Conservation (phyloP, 345 rosid species). For the Aquilaria sinensis region DNA sequence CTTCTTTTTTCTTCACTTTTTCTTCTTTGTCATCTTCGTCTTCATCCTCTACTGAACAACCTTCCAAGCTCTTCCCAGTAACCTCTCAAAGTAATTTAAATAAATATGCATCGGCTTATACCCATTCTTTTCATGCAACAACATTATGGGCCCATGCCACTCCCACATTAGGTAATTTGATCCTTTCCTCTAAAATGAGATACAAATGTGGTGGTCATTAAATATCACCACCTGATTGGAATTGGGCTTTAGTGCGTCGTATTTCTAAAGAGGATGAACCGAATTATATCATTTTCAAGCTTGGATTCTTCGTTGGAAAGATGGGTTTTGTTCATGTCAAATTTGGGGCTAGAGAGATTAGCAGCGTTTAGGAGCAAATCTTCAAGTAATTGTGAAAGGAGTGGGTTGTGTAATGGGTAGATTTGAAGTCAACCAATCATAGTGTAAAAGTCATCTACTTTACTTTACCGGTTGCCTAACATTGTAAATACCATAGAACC, state of each 20-base stretch:
- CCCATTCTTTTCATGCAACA: conserved; percentile 79
- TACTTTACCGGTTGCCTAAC: too few relatives aligned
- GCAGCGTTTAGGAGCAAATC: conserved; percentile 62
- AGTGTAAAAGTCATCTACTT: conserved; percentile 10
- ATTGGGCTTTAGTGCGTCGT: conserved; percentile 72
- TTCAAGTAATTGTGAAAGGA: conserved; percentile 63
- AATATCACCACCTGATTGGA: conserved; percentile 79
- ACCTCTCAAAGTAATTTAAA: conserved; percentile 84
- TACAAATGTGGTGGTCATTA: conserved; percentile 80
- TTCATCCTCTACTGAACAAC: conserved; percentile 19
- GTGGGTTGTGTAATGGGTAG: conserved; percentile 42
- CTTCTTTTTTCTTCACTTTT: conserved; percentile 29
- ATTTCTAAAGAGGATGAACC: conserved; percentile 54
- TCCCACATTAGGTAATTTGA: conserved; percentile 93
- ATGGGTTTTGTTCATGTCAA: conserved; percentile 25
- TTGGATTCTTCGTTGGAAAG: conserved; percentile 68
- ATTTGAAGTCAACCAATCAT: conserved; percentile 79
- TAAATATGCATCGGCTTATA: conserved; percentile 81
- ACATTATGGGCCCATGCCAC: conserved; percentile 93
- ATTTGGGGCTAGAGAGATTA: conserved; percentile 29
- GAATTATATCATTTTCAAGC: conserved; percentile 75
- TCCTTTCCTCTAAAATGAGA: conserved; percentile 69
- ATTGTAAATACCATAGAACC: too few relatives aligned
- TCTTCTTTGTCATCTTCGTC: conserved; percentile 15
- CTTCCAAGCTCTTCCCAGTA: conserved; percentile 29